phyloP scores from a whole-genome alignment of 2,329 filamentous ascomycete genomes.

The Calonectria hongkongensis region DNA sequence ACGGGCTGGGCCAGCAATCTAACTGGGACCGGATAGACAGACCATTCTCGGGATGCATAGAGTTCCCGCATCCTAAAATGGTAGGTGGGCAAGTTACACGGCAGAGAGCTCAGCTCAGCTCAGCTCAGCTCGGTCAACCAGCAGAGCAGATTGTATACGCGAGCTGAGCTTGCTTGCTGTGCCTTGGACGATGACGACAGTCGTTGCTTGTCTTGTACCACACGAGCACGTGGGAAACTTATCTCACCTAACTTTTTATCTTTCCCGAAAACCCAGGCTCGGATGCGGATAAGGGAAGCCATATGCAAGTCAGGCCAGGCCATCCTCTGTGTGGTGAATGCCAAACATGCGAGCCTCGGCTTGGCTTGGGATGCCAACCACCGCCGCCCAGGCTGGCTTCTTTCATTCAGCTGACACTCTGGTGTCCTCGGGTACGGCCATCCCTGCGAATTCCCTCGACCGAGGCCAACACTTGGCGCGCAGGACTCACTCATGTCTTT shows the following conservation, averaged over 20 bases:
- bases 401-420: not conserved
- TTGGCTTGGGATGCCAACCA: not conserved
- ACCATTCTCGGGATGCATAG: not conserved
- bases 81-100: not conserved
- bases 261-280: not conserved
- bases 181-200: slow-evolving; percentile 6
- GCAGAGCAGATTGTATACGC: too few species aligned
- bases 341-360: not conserved
- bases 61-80: slow-evolving; percentile 5
- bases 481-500: too few species aligned
- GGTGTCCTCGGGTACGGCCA: not conserved
- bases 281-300: not conserved
- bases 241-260: not conserved
- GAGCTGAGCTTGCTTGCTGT: too few species aligned
- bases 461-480: not conserved
- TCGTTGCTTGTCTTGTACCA: not conserved
- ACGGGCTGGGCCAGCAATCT: not conserved
- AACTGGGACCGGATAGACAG: slow-evolving; percentile 8
- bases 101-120: not conserved
- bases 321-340: not conserved
- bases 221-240: slow-evolving; percentile 3
- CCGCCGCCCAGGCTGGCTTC: too few species aligned
- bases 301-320: not conserved
- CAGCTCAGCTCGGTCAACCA: not conserved
- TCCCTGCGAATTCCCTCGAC: not conserved